These are phyloP conservation scores for Epichloe sibirici DNA, from an alignment of 2,329 filamentous ascomycete species.

Conservation along the genomic window DNA sequence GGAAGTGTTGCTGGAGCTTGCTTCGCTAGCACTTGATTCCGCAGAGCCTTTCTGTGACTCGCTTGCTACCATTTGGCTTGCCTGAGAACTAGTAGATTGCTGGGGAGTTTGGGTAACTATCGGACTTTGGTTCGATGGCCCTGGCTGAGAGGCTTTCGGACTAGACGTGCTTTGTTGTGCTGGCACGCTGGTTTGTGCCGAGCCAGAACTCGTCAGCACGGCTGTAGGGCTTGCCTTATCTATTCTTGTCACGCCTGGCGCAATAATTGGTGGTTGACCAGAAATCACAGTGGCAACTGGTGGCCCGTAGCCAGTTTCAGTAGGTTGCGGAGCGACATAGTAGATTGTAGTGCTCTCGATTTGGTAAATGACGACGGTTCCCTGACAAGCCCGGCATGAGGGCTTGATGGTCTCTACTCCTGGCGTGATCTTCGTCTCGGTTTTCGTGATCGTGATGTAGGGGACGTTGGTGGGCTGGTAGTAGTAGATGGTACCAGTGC, in stretches of 20 bases:
- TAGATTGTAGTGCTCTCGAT: constrained; percentile 1
- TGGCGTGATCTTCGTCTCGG: not conserved
- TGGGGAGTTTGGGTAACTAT: not conserved
- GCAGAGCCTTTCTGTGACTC: not conserved
- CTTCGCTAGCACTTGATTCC: not conserved
- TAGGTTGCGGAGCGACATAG: not conserved
- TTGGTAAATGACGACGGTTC: constrained; percentile 3
- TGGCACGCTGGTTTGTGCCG: too few relatives aligned
- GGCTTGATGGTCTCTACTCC: constrained; percentile 1
- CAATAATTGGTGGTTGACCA: not conserved
- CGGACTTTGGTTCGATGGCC: not conserved
- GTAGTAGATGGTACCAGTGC: constrained; percentile 1
- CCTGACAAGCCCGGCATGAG: constrained; percentile 1
- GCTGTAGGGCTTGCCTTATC: not conserved
- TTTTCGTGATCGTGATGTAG: not conserved
- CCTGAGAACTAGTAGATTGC: not conserved
- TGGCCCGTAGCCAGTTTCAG: not conserved
- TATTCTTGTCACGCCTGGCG: not conserved
- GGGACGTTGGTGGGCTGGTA: not conserved
- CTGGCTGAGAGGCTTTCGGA: too few relatives aligned
- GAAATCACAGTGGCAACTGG: not conserved
- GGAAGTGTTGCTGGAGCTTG: not conserved
- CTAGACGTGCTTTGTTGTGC: too few relatives aligned
- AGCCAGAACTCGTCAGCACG: not conserved
- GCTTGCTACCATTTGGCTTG: not conserved